Conservation (phyloP, 371 early-diverging fungal genomes). For the Haplosporangium sp. region DNA sequence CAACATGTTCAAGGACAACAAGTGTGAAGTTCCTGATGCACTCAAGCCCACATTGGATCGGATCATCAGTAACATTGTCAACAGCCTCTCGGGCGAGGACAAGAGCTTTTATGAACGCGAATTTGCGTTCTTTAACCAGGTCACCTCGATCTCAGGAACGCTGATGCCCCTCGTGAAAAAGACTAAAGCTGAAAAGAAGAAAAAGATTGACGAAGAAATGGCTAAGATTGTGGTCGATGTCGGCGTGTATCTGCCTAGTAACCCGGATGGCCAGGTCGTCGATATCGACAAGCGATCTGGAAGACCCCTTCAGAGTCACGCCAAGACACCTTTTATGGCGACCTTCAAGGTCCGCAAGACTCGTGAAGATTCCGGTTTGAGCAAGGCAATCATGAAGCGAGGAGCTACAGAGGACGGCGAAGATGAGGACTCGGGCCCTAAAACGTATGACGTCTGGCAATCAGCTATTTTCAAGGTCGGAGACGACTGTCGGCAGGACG, state of each 20-base stretch:
- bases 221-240: conserved; percentile 94
- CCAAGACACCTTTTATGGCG: conserved; percentile 99
- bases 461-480: conserved; percentile 99
- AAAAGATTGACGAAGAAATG: conserved; percentile 97
- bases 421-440: conserved; percentile 36
- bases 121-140: conserved; percentile 93
- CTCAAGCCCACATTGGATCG: conserved; percentile 90
- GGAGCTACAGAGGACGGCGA: conserved; percentile 54
- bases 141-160: conserved; percentile 97
- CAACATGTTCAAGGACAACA: conserved; percentile 93
- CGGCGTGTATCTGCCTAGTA: conserved; percentile 99
- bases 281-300: conserved; percentile 97
- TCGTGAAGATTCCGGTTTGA: conserved; percentile 59
- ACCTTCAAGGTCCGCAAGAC: conserved; percentile 91
- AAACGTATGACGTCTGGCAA: conserved; percentile 69
- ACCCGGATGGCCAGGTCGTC: conserved; percentile 95
- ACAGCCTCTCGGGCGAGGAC: conserved; percentile 87
- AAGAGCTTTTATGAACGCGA: conserved; percentile 93
- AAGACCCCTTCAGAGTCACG: conserved; percentile 96
- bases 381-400: conserved; percentile 62
- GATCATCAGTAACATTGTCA: conserved; percentile 83
- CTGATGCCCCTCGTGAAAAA: conserved; percentile 95
- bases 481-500: conserved; percentile 99
- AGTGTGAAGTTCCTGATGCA: conserved; percentile 73
- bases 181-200: conserved; percentile 95